A percentile compares a stretch with the other conserved stretches of the same genome.
Evolutionary conservation across 768 basidiomycete genomes (phyloP).

Genomic region (Amanita rubescens): DNA sequence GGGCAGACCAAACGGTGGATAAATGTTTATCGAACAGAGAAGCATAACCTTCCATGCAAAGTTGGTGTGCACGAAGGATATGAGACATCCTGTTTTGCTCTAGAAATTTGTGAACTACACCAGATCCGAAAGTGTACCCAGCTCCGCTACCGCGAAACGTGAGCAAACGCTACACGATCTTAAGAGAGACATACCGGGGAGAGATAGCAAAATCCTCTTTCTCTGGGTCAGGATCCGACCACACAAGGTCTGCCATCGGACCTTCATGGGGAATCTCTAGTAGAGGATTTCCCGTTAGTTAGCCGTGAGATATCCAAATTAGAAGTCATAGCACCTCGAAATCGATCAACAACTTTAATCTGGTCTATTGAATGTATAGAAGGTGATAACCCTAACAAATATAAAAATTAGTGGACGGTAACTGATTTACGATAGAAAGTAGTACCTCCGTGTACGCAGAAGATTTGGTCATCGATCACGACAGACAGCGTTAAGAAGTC

Average conservation of each 20-base stretch:
- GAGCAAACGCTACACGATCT: constrained; percentile 11
- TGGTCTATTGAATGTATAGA: constrained; percentile 99
- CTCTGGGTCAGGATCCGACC: constrained; percentile 99
- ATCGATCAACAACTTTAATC: constrained; percentile 98
- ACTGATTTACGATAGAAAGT: constrained; percentile 7
- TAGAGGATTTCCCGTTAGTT: constrained; percentile 17
- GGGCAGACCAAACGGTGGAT: constrained; percentile 97
- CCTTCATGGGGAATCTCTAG: constrained; percentile 98
- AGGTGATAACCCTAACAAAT: constrained; percentile 74
- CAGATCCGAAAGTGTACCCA: constrained; percentile 97
- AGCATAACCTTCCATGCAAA: constrained; percentile 99
- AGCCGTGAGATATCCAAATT: constrained; percentile 11
- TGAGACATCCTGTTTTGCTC: constrained; percentile 95
- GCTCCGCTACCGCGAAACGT: constrained; percentile 62
- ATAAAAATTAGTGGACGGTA: constrained; percentile 9
- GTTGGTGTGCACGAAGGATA: constrained; percentile 95
- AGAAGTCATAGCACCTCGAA: constrained; percentile 59
- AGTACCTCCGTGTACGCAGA: constrained; percentile 96
- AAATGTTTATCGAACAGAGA: constrained; percentile 94
- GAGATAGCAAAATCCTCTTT: constrained; percentile 99
- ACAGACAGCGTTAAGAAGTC: constrained; percentile 96
- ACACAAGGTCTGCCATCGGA: constrained; percentile 98
- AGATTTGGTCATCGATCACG: constrained; percentile 98
- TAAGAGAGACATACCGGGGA: constrained; percentile 59
- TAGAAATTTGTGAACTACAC: constrained; percentile 96